Evolutionary conservation across 2,329 filamentous ascomycete species (phyloP), one percentile per base, ranked within the genome.

Genomic region (Botrytis medusae): DNA sequence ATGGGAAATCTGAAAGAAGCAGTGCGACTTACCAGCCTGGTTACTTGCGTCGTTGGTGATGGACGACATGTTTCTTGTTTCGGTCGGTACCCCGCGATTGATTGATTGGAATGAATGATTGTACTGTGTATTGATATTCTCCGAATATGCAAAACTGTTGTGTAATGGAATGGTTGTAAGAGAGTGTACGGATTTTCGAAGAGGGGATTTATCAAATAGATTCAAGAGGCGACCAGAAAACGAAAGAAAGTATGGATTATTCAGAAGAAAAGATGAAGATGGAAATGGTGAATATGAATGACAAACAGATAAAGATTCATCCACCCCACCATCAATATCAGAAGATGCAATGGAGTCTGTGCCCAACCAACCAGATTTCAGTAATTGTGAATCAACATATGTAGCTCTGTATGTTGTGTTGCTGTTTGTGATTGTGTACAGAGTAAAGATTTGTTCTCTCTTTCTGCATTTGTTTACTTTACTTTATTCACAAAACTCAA

Each of bases 11-110:
- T 25, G 22, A 62, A 6, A 18, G 32, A 40, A 64, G 42, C 34
- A 16, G 60, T 71, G 69, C 40, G 6, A 71, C 69, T 65, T 22
- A 71, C 69, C 69, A 32, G 68, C 32, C 29, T 37, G 46, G 32
- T 25, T 34, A 16, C 44, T 64, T 51, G 59, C n/a, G 54, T n/a
- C n/a, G 32, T 40, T 51, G 34, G 25, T 57, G 25, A 29, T 57
- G 29, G 22, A 34, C 18, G 59, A 64, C 69, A 71, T 71, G 1
- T 71, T 71, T 40, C 20, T 62, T 42, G 46, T 51, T 51, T 51
- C 22, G 4, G 22, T 51, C 22, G 4, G 22, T 32, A 71, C 69
- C 69, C 69, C 69, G 69, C 59, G 69, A 51, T 64, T 46, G 69
- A 51, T 64, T 46, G 14, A 20, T n/a, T 46, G 54, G n/a, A 22